These are phyloP conservation scores for Priceomyces medius DNA, from an alignment of 805 yeast species.

Conservation along the genomic window DNA sequence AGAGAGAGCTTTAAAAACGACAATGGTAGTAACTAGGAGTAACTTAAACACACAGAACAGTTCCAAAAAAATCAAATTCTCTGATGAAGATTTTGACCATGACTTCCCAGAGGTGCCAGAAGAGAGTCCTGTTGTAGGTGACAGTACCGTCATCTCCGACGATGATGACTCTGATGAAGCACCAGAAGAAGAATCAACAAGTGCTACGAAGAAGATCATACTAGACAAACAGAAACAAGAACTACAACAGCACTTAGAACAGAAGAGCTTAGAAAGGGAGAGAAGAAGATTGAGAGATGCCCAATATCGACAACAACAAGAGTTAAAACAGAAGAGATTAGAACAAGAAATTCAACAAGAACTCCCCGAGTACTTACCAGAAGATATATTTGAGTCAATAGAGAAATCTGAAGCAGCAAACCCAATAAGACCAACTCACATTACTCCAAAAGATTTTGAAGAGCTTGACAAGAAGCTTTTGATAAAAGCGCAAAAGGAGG, in stretches of 20 bases:
- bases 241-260: slow-evolving; percentile 21
- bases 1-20: neutral
- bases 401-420: slow-evolving; percentile 11
- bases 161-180: slow-evolving; percentile 30
- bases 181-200: slow-evolving; percentile 44
- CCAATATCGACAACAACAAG: slow-evolving; percentile 36
- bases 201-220: slow-evolving; percentile 24
- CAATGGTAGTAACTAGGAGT: slow-evolving; percentile 34
- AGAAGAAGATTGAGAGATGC: slow-evolving; percentile 35
- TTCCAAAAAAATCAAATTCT: slow-evolving; percentile 32
- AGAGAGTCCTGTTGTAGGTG: slow-evolving; percentile 9
- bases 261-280: slow-evolving; percentile 29
- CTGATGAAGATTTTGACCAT: slow-evolving; percentile 24
- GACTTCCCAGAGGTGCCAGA: slow-evolving; percentile 18
- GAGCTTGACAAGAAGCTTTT: slow-evolving; percentile 23
- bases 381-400: slow-evolving; percentile 32
- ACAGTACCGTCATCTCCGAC: slow-evolving; percentile 14
- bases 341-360: slow-evolving; percentile 17
- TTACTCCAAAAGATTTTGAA: slow-evolving; percentile 32
- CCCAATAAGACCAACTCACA: slow-evolving; percentile 18
- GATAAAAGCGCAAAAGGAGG: slow-evolving; percentile 31
- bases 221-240: slow-evolving; percentile 26
- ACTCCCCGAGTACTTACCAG: slow-evolving; percentile 44
- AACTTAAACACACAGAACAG: slow-evolving; percentile 12
- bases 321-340: slow-evolving; percentile 22